Evolutionary conservation across 1,284 basidiomycete genomes (phyloP), one percentile per base, ranked within the genome.

Genomic region (Tranzscheliella williamsii): DNA sequence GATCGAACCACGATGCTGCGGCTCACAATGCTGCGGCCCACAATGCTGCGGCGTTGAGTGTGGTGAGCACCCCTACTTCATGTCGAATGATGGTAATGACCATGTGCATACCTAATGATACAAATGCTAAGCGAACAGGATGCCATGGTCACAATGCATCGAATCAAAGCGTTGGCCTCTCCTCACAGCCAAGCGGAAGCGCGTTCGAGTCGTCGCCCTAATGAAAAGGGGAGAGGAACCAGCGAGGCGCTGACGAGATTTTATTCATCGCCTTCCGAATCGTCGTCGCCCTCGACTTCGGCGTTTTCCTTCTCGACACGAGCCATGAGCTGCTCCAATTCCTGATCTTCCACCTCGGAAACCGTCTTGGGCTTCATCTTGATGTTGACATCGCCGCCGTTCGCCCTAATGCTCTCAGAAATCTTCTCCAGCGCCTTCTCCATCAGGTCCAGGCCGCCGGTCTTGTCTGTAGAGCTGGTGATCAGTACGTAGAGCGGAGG

Each of bases 381-480:
- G 44, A 99, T 87, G 22, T 89, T 83, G 57, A 96, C 82, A 40
- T 85, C 85, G 3, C 95, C 95, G 33, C 74, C 73, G 38, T 55
- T 65, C 27, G 91, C 90, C 75, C 89, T 86, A 60, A 99, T 95
- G 22, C 85, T 86, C 58, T 82, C 82, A 55, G 90, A 89, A 69
- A 99, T 97, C 16, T 85, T 84, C 73, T 92, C 90, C 57, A 98
- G 90, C 0, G 94, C 91, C 56, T 89, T 86, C 78, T 98, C 95
- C 60, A 98, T 85, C 29, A 89, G 84, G 61, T 94, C 92, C 11
- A 97, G 90, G 26, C 92, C 94, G 32, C 88, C 91, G 65, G 85
- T 86, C 85, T 98, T 98, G 80, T 99, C 94, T 5, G 94, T 97
- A 16, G 91, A 89, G 70, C 96, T 96, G 33, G 91, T 94, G 68